Percentiles rank a stretch among this genome's conserved stretches.
phyloP scores from a whole-genome alignment of 495 filamentous ascomycete species.

The Aspergillus avenaceus region DNA sequence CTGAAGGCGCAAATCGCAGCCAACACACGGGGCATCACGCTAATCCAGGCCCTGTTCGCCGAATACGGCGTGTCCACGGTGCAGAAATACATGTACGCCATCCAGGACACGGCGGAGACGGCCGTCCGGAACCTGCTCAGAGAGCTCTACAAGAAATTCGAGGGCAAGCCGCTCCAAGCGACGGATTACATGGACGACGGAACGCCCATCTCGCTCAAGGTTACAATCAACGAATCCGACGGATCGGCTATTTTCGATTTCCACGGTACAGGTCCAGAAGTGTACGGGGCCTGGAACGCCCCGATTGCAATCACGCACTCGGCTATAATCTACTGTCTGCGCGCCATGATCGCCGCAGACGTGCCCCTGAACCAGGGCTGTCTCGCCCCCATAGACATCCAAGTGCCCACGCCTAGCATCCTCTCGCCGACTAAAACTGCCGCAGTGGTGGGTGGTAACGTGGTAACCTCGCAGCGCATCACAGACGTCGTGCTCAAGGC shows the following conservation, averaged over 20 bases:
- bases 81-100: constrained; percentile 92
- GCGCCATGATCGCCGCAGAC: constrained; percentile 87
- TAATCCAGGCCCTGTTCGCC: constrained; percentile 78
- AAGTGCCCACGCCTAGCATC: constrained; percentile 77
- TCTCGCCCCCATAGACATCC: constrained; percentile 79
- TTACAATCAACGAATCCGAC: constrained; percentile 77
- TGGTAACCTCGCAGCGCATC: constrained; percentile 85
- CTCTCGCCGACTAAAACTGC: constrained; percentile 82
- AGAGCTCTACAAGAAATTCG: constrained; percentile 68
- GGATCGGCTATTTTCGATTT: constrained; percentile 95
- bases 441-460: constrained; percentile 94
- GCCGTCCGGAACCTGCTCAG: constrained; percentile 85
- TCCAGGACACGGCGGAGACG: constrained; percentile 87
- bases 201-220: constrained; percentile 77
- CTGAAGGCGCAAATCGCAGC: constrained; percentile 94
- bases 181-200: constrained; percentile 97
- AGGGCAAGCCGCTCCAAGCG: constrained; percentile 75
- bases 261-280: constrained; percentile 76
- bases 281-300: constrained; percentile 93
- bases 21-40: constrained; percentile 90
- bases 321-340: constrained; percentile 94
- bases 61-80: constrained; percentile 91
- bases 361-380: constrained; percentile 98
- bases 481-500: constrained; percentile 92
- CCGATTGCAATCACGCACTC: constrained; percentile 91